Evolutionary conservation across 768 basidiomycete genomes (phyloP).

Genomic region (Boletus rufocinnamomeus): DNA sequence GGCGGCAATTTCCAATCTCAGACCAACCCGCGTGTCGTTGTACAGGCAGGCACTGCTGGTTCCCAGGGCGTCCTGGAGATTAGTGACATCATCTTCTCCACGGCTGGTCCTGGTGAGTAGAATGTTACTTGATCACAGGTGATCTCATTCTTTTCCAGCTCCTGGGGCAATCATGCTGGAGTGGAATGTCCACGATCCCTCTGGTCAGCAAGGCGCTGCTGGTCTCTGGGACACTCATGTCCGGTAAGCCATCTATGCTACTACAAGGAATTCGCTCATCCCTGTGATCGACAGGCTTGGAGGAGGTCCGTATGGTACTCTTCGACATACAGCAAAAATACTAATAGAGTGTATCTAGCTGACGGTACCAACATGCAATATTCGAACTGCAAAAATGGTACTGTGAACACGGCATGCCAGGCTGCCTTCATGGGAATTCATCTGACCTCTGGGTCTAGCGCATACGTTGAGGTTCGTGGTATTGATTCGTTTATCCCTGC

Average conservation of each 20-base stretch:
- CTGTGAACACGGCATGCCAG: slow-evolving; percentile 47
- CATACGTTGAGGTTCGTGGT: slow-evolving; percentile 58
- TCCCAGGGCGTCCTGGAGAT: slow-evolving; percentile 60
- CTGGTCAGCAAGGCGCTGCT: slow-evolving; percentile 51
- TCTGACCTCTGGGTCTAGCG: slow-evolving; percentile 51
- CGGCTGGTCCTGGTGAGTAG: slow-evolving; percentile 46
- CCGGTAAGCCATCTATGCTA: slow-evolving; percentile 17
- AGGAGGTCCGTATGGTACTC: slow-evolving; percentile 21
- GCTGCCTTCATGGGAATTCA: slow-evolving; percentile 70
- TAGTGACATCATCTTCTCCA: slow-evolving; percentile 62
- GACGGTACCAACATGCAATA: slow-evolving; percentile 54
- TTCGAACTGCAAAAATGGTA: slow-evolving; percentile 44
- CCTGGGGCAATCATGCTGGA: slow-evolving; percentile 51
- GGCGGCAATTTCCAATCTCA: slow-evolving; percentile 44
- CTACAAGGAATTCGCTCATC: neutral
- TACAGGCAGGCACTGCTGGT: slow-evolving; percentile 46
- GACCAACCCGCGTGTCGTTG: slow-evolving; percentile 40
- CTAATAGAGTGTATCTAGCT: slow-evolving; percentile 33
- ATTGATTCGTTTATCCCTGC: neutral
- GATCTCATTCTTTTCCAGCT: slow-evolving; percentile 22
- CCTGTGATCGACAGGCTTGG: slow-evolving; percentile 22
- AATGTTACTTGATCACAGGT: neutral
- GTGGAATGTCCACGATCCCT: slow-evolving; percentile 63
- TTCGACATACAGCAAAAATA: too few species aligned
- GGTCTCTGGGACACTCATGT: slow-evolving; percentile 55